A percentile compares a stretch with the other conserved stretches of the same genome.
phyloP scores from a whole-genome alignment of 2,329 filamentous ascomycete species.

The Aspergillus pseudotamarii region DNA sequence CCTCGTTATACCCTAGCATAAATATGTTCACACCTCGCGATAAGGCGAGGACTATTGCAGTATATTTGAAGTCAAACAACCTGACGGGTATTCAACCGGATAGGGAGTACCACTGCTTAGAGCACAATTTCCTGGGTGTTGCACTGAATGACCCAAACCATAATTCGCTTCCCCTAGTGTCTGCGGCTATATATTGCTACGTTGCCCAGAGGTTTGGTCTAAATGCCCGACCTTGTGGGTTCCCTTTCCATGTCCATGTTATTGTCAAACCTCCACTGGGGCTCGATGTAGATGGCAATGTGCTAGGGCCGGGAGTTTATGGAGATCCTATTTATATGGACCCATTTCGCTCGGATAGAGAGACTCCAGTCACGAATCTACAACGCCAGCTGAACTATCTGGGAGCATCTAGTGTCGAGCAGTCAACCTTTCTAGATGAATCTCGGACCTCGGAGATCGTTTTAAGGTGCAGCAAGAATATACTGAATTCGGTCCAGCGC shows the following conservation, averaged over 20 bases:
- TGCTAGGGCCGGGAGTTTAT: constrained; percentile 17
- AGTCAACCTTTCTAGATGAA: constrained; percentile 61
- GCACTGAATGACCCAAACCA: constrained; percentile 73
- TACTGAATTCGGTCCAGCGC: constrained; percentile 70
- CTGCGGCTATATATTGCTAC: constrained; percentile 81
- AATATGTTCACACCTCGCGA: constrained; percentile 61
- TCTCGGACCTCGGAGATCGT: constrained; percentile 69
- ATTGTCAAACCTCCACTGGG: constrained; percentile 68
- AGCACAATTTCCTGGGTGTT: constrained; percentile 86
- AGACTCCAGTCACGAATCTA: constrained; percentile 65
- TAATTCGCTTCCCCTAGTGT: constrained; percentile 82
- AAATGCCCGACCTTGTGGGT: constrained; percentile 75
- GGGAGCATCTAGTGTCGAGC: constrained; percentile 44
- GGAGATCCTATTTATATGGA: constrained; percentile 76
- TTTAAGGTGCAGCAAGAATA: constrained; percentile 77
- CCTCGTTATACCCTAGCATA: constrained; percentile 55
- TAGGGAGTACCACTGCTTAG: constrained; percentile 72
- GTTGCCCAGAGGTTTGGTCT: constrained; percentile 75
- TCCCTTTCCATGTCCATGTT: constrained; percentile 83
- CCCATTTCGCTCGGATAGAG: constrained; percentile 71
- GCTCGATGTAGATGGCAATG: constrained; percentile 61
- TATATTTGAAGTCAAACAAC: constrained; percentile 69
- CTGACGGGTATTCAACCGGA: constrained; percentile 72
- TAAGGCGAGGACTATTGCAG: constrained; percentile 68
- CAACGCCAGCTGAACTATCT: constrained; percentile 61